Base-by-base conservation (phyloP, 208 protist genomes). In the Angomonas ambiguus region DNA sequence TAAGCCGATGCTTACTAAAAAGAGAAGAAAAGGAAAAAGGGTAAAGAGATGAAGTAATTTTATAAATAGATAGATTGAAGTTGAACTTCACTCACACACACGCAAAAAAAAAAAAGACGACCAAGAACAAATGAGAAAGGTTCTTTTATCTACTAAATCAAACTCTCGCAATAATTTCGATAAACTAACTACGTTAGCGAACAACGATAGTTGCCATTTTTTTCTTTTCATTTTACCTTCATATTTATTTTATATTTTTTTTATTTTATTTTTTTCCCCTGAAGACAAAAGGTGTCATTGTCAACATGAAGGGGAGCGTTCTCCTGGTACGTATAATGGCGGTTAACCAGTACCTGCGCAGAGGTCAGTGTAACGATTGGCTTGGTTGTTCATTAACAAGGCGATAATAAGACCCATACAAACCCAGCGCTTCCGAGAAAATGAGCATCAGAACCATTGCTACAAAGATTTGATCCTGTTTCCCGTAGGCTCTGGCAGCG, bases 381-480 rank as follows among this genome's bases (percentile, higher is more conserved):
- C 87, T 64, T 92, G 82, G 71, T 95, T 94, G 73, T 94, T 96
- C 85, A 96, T 94, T 25, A 96, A 79, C 22, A 99, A 74, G 61
- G 96, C 97, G 67, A 99, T 97, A 76, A 99, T 99, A 62, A 99
- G 90, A 55, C 98, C n/a, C 98, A 78, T 99, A 98, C 2, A 99
- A 72, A 65, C 96, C 99, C 11, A 99, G 87, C 62, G 98, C 98
- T 87, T 99, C 99, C 22, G 96, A 98, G 82, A 99, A 99, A 90
- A 99, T 99, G 41, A 99, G 97, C 88, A 99, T 99, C 20, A 99
- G 91, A 74, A 99, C 96, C 98, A 99, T 99, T 51, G 91, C 96
- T 41, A 99, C 97, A 82, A 99, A 99, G 18, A 99, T 91, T 76
- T 97, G 93, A 41, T 98, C 98, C 82, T 99, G 96, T 77, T 98